These are phyloP conservation scores for Nothophaeocryptopus gaeumannii DNA, from an alignment of 2,329 filamentous ascomycete genomes.

Conservation along the genomic window DNA sequence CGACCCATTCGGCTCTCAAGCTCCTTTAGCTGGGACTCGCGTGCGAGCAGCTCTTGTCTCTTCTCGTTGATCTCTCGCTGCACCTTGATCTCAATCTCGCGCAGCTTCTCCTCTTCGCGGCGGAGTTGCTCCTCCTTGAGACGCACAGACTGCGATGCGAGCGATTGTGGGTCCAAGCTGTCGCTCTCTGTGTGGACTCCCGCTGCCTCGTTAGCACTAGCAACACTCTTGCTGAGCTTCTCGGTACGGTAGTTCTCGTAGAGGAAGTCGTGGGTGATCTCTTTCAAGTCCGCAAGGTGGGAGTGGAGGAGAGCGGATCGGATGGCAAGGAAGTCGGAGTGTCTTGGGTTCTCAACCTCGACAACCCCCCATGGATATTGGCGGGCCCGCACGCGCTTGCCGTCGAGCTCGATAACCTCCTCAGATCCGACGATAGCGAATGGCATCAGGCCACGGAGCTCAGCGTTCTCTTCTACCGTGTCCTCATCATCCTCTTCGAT, in stretches of 20 bases:
- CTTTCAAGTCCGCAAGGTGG: slow-evolving; percentile 96
- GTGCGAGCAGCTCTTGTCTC: slow-evolving; percentile 93
- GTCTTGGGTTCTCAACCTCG: slow-evolving; percentile 97
- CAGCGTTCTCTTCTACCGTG: slow-evolving; percentile 97
- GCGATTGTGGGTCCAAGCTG: slow-evolving; percentile 95
- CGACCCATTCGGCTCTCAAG: slow-evolving; percentile 97
- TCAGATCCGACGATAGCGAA: slow-evolving; percentile 98
- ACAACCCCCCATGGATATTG: slow-evolving; percentile 99
- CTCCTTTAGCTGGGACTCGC: slow-evolving; percentile 97
- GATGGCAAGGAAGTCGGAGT: slow-evolving; percentile 97
- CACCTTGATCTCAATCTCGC: slow-evolving; percentile 99
- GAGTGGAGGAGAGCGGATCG: slow-evolving; percentile 95
- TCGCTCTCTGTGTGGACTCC: slow-evolving; percentile 27
- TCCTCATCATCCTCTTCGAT: slow-evolving; percentile 99
- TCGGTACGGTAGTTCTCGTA: slow-evolving; percentile 99
- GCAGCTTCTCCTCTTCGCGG: slow-evolving; percentile 98
- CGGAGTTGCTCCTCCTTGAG: slow-evolving; percentile 99
- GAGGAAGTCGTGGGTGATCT: slow-evolving; percentile 99
- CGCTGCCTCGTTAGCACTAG: slow-evolving; percentile 62
- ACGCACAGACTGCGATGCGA: slow-evolving; percentile 93
- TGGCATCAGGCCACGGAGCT: slow-evolving; percentile 95
- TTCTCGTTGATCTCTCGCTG: slow-evolving; percentile 99
- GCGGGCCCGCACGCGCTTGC: slow-evolving; percentile 85
- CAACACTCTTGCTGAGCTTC: slow-evolving; percentile 99
- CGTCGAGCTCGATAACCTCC: slow-evolving; percentile 89